Conservation (phyloP, 169 alveolate genomes). For the Toxoplasma gondii region DNA sequence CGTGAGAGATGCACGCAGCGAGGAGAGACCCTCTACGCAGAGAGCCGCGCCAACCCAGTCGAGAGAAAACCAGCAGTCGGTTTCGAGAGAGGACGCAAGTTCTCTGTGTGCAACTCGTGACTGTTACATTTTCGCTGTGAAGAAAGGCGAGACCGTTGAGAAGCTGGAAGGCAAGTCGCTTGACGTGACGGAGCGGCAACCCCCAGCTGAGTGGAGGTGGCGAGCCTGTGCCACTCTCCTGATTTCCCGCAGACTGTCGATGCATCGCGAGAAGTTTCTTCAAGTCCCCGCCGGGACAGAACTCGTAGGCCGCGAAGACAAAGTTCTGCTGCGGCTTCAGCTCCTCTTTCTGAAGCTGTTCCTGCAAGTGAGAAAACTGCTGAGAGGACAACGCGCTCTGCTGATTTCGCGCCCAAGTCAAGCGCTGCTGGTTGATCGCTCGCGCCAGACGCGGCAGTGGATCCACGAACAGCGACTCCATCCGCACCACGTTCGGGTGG, state of each 20-base stretch:
- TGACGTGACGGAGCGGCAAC: constrained; percentile 80
- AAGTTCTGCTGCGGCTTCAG: constrained; percentile 72
- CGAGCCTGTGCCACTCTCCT: constrained; percentile 15
- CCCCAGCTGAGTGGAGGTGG: constrained; percentile 71
- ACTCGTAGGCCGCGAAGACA: constrained; percentile 86
- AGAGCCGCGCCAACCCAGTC: too few relatives aligned
- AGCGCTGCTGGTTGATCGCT: constrained; percentile 54
- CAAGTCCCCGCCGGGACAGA: constrained; percentile 80
- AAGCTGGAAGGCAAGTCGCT: constrained; percentile 92
- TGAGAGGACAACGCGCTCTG: not conserved
- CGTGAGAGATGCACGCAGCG: too few relatives aligned
- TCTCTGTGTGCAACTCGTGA: too few relatives aligned
- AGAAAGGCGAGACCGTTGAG: constrained; percentile 96
- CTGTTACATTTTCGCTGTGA: constrained; percentile 89
- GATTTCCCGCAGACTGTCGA: constrained; percentile 39
- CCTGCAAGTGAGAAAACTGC: constrained; percentile 27
- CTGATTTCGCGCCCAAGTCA: constrained; percentile 55
- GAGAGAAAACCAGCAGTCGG: too few relatives aligned
- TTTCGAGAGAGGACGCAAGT: too few relatives aligned
- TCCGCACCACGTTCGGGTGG: constrained; percentile 62
- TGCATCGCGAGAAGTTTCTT: constrained; percentile 29
- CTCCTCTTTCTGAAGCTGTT: constrained; percentile 34
- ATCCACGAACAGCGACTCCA: constrained; percentile 52
- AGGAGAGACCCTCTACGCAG: too few relatives aligned
- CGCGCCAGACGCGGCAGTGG: constrained; percentile 54